Percentiles rank a stretch among this genome's conserved stretches.
Evolutionary conservation across 2,329 filamentous ascomycete species (phyloP).

Genomic region (Apiospora koreana): DNA sequence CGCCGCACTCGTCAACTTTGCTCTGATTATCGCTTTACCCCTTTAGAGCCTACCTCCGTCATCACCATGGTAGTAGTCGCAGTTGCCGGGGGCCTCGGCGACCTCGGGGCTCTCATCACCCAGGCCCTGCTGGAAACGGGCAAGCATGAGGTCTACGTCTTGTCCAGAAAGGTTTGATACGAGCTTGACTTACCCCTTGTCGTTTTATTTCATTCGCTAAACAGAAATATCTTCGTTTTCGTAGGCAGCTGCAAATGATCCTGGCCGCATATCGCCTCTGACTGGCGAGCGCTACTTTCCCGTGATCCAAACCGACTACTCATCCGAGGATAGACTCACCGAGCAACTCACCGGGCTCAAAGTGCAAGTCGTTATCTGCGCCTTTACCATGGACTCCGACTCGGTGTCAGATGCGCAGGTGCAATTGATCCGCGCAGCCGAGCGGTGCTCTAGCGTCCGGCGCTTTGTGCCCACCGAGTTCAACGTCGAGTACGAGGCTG

Average conservation of each 20-base stretch:
- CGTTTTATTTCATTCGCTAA: slow-evolving; percentile 11
- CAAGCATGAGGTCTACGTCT: slow-evolving; percentile 28
- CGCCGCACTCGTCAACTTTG: too few relatives aligned
- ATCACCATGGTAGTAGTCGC: slow-evolving; percentile 27
- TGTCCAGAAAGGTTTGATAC: slow-evolving; percentile 28
- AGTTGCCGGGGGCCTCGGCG: slow-evolving; percentile 29
- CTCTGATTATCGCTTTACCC: background rate
- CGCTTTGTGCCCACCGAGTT: slow-evolving; percentile 41
- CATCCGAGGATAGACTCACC: slow-evolving; percentile 22
- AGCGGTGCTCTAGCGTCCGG: slow-evolving; percentile 28
- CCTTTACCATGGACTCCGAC: slow-evolving; percentile 33
- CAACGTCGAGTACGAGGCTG: slow-evolving; percentile 38
- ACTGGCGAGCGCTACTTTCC: slow-evolving; percentile 23
- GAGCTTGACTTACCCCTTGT: background rate
- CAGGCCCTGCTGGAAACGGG: slow-evolving; percentile 26
- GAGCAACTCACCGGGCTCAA: slow-evolving; percentile 22
- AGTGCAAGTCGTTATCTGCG: slow-evolving; percentile 34
- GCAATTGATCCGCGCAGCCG: slow-evolving; percentile 34
- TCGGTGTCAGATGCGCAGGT: slow-evolving; percentile 32
- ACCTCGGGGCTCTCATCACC: slow-evolving; percentile 27
- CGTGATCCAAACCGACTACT: slow-evolving; percentile 31
- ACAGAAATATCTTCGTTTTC: background rate
- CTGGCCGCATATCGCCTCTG: slow-evolving; percentile 22
- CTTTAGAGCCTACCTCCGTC: slow-evolving; percentile 2
- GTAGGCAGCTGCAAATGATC: slow-evolving; percentile 16